phyloP scores from a whole-genome alignment of 306 rosid species.

The Rosa multiflora region DNA sequence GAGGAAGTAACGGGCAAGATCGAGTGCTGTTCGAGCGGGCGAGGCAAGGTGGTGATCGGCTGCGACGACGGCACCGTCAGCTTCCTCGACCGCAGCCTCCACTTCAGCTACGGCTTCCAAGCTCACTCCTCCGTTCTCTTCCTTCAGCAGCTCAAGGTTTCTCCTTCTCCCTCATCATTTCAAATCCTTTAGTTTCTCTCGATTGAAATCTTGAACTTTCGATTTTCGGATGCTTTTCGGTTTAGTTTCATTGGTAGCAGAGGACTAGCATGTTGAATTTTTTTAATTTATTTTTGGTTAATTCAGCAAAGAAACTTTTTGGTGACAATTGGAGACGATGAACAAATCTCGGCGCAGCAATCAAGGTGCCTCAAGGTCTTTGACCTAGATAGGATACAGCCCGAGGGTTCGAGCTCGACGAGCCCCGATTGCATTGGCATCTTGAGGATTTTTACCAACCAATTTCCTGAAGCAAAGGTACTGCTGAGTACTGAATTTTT shows the following conservation, averaged over 20 bases:
- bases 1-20: conserved; percentile 60
- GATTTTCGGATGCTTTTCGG: not conserved
- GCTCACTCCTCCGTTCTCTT: conserved; percentile 81
- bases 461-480: conserved; percentile 93
- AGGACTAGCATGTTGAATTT: not conserved
- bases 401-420: conserved; percentile 72
- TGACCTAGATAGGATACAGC: conserved; percentile 87
- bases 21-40: conserved; percentile 87
- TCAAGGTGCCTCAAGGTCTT: conserved; percentile 89
- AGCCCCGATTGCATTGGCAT: conserved; percentile 97
- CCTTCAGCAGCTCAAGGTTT: conserved; percentile 96
- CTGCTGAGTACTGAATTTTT: conserved; percentile 4
- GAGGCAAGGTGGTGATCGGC: conserved; percentile 90
- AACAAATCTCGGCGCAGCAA: conserved; percentile 72
- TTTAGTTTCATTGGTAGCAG: not conserved
- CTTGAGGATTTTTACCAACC: conserved; percentile 88
- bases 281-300: conserved; percentile 1
- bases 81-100: conserved; percentile 88
- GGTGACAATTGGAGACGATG: conserved; percentile 87
- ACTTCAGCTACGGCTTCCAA: conserved; percentile 74
- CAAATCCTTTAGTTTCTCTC: too few species aligned
- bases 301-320: conserved; percentile 83
- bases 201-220: not conserved
- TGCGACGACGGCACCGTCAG: conserved; percentile 71
- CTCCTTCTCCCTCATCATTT: conserved; percentile 1